A percentile compares a stretch with the other conserved stretches of the same genome.
Conservation (phyloP, 148 eudicot genomes). For the Euryodendron excelsum region DNA sequence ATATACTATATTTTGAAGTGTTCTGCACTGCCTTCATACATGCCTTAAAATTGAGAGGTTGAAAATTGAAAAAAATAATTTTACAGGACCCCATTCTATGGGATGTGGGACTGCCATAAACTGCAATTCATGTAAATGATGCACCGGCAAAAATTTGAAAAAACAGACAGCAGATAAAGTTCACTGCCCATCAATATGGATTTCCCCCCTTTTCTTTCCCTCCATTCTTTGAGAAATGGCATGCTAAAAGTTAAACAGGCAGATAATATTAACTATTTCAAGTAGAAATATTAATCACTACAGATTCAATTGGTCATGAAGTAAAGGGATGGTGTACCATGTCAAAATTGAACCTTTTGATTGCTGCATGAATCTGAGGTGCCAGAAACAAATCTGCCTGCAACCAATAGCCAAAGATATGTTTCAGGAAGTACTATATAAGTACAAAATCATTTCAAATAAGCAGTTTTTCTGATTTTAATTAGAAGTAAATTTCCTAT, state of each 20-base stretch:
- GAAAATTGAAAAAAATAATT: too few relatives aligned
- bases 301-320: slow-evolving; percentile 1
- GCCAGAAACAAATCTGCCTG: slow-evolving; percentile 89
- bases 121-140: neutral
- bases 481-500: neutral
- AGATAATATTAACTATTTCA: neutral
- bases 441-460: neutral
- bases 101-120: neutral
- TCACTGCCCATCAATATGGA: neutral
- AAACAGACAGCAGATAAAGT: too few relatives aligned
- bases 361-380: slow-evolving; percentile 65
- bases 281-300: neutral
- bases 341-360: slow-evolving; percentile 59
- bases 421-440: neutral
- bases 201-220: too few relatives aligned
- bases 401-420: neutral
- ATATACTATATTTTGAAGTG: neutral
- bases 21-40: neutral
- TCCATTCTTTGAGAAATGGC: neutral
- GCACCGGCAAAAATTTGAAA: slow-evolving; percentile 2
- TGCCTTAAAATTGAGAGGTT: too few relatives aligned
- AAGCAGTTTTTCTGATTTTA: neutral
- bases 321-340: slow-evolving; percentile 41
- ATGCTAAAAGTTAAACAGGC: neutral
- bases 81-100: neutral